Percentiles rank a stretch among this genome's conserved stretches.
These are phyloP conservation scores for Colletotrichum sojae DNA, from an alignment of 2,329 filamentous ascomycete genomes.

Conservation along the genomic window DNA sequence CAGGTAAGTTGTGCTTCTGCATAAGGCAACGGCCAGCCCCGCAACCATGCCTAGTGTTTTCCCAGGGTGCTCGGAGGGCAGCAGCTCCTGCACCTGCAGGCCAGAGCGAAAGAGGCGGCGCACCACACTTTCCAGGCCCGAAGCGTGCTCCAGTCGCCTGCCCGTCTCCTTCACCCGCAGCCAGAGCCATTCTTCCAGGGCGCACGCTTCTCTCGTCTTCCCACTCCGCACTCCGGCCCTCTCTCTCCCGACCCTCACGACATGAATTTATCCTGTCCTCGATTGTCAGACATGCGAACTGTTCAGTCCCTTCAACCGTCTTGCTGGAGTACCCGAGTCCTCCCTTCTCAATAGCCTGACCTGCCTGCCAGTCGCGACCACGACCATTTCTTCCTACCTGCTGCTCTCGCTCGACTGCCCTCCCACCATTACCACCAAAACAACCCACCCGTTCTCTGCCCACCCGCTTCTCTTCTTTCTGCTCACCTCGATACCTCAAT, in stretches of 20 bases:
- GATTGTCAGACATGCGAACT: slow-evolving; percentile 42
- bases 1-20: slow-evolving; percentile 6
- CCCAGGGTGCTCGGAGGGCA: slow-evolving; percentile 26
- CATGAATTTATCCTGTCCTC: slow-evolving; percentile 37
- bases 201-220: slow-evolving; percentile 38
- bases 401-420: slow-evolving; percentile 35
- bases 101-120: slow-evolving; percentile 35
- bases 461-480: slow-evolving; percentile 44
- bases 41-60: slow-evolving; percentile 22
- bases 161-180: slow-evolving; percentile 30
- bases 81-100: slow-evolving; percentile 24
- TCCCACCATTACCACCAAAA: slow-evolving; percentile 39
- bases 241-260: slow-evolving; percentile 36
- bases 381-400: slow-evolving; percentile 39
- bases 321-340: slow-evolving; percentile 41
- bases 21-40: slow-evolving; percentile 21
- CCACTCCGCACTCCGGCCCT: slow-evolving; percentile 37
- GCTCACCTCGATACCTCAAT: slow-evolving; percentile 43
- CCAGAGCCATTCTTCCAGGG: slow-evolving; percentile 36
- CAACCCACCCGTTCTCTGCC: slow-evolving; percentile 39
- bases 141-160: slow-evolving; percentile 37
- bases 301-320: slow-evolving; percentile 35
- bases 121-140: slow-evolving; percentile 38
- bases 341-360: slow-evolving; percentile 38
- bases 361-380: slow-evolving; percentile 39